Evolutionary conservation across 768 basidiomycete genomes (phyloP).

Genomic region (Brasilioporus rufonigricans): DNA sequence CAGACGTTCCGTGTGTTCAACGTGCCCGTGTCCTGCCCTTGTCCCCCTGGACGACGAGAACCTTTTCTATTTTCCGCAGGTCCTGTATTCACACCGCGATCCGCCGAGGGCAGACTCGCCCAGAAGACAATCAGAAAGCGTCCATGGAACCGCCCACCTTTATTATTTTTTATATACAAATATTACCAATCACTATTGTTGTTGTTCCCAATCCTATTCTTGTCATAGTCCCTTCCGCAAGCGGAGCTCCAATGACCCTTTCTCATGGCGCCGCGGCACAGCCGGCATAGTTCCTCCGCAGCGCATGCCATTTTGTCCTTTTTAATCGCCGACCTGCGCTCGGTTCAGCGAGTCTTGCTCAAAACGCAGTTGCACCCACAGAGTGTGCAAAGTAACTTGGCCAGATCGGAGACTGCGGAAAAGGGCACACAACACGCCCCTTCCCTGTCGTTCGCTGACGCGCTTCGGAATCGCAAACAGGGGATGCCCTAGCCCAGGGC

Average conservation of each 20-base stretch:
- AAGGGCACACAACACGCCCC: no score
- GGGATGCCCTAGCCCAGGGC: constrained; percentile 26
- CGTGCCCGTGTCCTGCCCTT: constrained; percentile 5
- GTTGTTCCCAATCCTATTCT: constrained; percentile 13
- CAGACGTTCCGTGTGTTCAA: constrained; percentile 15
- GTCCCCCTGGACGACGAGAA: no score
- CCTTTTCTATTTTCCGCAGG: no score
- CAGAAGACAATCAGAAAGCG: no score
- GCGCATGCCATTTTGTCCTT: no score
- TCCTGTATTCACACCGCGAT: constrained; percentile 16
- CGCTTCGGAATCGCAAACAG: constrained; percentile 4
- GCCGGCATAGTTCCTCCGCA: constrained; percentile 21
- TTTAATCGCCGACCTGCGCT: constrained; percentile 37
- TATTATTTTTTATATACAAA: constrained; percentile 16
- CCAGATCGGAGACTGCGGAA: no score
- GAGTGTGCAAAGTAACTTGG: no score
- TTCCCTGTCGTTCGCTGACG: no score
- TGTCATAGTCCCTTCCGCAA: constrained; percentile 12
- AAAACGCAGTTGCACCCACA: no score
- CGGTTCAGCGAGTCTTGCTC: constrained; percentile 21
- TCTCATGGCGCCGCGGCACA: constrained; percentile 30
- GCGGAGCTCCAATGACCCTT: constrained; percentile 27
- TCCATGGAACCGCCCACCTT: no score
- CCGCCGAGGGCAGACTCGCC: constrained; percentile 10
- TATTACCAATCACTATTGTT: no score